These are phyloP conservation scores for Exophiala calicioides DNA, from an alignment of 2,329 filamentous ascomycete species.

Conservation along the genomic window DNA sequence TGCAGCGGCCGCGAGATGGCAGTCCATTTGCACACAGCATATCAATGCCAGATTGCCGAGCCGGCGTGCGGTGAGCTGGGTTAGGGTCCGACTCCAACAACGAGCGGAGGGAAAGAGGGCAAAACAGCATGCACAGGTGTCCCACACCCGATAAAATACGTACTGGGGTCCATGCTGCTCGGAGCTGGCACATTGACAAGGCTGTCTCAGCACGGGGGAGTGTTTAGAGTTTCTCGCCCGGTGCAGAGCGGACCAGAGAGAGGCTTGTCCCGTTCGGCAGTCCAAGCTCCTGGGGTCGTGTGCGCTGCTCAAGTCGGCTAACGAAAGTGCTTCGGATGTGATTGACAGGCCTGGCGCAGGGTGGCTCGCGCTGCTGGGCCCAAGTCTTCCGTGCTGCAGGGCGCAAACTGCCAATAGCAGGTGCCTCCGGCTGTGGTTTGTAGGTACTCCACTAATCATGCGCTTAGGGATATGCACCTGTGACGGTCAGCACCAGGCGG, in stretches of 20 bases:
- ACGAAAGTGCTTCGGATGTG: constrained; percentile 5
- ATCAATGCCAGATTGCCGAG: constrained; percentile 27
- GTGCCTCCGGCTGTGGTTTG: constrained; percentile 1
- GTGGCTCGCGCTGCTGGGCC: constrained; percentile 7
- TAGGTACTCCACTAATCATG: constrained; percentile 4
- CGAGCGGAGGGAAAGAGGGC: constrained; percentile 1
- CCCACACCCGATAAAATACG: constrained; percentile 16
- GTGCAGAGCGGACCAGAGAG: constrained; percentile 7
- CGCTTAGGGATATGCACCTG: constrained; percentile 3
- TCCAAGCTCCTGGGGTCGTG: constrained; percentile 6
- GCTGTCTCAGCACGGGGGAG: constrained; percentile 23
- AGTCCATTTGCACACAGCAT: constrained; percentile 21
- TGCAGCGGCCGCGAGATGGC: constrained; percentile 13
- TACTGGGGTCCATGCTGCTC: constrained; percentile 26
- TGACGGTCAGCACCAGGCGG: constrained; percentile 8
- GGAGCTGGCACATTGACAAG: constrained; percentile 16
- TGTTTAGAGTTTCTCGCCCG: constrained; percentile 18
- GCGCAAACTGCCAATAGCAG: constrained; percentile 15
- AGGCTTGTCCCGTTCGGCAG: constrained; percentile 9
- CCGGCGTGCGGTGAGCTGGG: constrained; percentile 9
- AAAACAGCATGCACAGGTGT: constrained; percentile 10
- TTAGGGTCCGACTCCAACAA: not conserved
- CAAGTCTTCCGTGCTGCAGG: constrained; percentile 11
- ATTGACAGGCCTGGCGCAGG: constrained; percentile 5
- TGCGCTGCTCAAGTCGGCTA: constrained; percentile 12